phyloP scores from a whole-genome alignment of 2,329 filamentous ascomycete species.

The Xylaria sp. region DNA sequence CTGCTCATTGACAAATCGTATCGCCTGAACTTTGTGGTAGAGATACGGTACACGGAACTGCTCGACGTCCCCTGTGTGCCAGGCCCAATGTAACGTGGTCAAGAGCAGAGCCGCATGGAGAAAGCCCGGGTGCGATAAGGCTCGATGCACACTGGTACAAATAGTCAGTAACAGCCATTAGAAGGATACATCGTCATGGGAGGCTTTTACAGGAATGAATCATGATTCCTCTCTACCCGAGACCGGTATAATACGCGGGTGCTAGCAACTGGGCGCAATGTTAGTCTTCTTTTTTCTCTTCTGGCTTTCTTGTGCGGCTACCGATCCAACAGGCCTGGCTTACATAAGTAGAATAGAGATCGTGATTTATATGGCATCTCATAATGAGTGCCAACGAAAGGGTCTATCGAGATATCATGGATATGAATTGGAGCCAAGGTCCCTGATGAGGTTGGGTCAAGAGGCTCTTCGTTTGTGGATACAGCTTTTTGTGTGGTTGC shows the following conservation, averaged over 20 bases:
- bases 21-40: conserved; percentile 60
- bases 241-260: conserved; percentile 56
- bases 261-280: conserved; percentile 51
- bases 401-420: conserved; percentile 43
- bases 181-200: conserved; percentile 1
- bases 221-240: conserved; percentile 52
- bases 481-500: conserved; percentile 37
- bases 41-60: conserved; percentile 58
- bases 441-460: conserved; percentile 36
- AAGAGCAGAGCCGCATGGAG: conserved; percentile 59
- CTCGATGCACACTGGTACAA: conserved; percentile 54
- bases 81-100: conserved; percentile 59
- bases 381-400: conserved; percentile 47
- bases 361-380: conserved; percentile 51
- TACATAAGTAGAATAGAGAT: conserved; percentile 53
- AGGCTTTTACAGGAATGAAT: conserved; percentile 50
- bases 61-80: conserved; percentile 59
- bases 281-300: conserved; percentile 17
- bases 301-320: background rate
- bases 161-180: conserved; percentile 16
- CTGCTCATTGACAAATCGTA: conserved; percentile 59
- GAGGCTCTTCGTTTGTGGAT: conserved; percentile 44
- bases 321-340: conserved; percentile 43
- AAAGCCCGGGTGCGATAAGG: conserved; percentile 58
- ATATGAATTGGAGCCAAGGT: conserved; percentile 37